Evolutionary conservation across 2,329 filamentous ascomycete genomes (phyloP).

Genomic region (Aspergillus udagawae): DNA sequence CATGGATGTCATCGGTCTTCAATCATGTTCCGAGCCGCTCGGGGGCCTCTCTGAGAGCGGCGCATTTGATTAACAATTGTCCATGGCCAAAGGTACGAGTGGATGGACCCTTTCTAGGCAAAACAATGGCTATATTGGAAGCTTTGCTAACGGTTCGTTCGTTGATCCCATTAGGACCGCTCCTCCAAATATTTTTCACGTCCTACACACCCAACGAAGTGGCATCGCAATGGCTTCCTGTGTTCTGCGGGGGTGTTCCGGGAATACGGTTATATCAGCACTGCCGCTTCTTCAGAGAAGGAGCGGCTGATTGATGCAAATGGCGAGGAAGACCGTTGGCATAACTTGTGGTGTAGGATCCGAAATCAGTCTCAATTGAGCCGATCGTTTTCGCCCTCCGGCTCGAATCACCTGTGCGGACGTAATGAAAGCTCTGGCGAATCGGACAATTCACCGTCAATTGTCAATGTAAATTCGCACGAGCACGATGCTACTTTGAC

Average conservation of each 20-base stretch:
- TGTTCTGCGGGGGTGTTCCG: neutral
- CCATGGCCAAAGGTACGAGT: constrained; percentile 23
- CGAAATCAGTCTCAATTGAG: constrained; percentile 14
- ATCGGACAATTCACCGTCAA: neutral
- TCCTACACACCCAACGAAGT: constrained; percentile 3
- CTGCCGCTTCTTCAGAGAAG: neutral
- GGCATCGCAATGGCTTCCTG: constrained; percentile 3
- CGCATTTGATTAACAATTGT: constrained; percentile 24
- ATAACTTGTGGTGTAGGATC: constrained; percentile 11
- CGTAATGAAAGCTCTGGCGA: neutral
- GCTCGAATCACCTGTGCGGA: neutral
- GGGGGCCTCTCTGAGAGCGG: constrained; percentile 34
- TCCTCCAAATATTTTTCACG: constrained; percentile 4
- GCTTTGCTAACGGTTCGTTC: neutral
- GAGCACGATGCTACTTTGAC: neutral
- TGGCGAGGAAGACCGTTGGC: constrained; percentile 5
- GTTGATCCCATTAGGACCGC: constrained; percentile 3
- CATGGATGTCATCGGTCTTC: constrained; percentile 42
- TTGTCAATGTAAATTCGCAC: neutral
- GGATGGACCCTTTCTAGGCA: neutral
- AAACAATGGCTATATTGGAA: neutral
- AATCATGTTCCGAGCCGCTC: constrained; percentile 36
- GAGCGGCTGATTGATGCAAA: neutral
- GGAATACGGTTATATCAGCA: neutral
- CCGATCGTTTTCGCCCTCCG: constrained; percentile 2